Conservation (phyloP, 108 stramenopile species). For the Cylindrotheca fusiformis region DNA sequence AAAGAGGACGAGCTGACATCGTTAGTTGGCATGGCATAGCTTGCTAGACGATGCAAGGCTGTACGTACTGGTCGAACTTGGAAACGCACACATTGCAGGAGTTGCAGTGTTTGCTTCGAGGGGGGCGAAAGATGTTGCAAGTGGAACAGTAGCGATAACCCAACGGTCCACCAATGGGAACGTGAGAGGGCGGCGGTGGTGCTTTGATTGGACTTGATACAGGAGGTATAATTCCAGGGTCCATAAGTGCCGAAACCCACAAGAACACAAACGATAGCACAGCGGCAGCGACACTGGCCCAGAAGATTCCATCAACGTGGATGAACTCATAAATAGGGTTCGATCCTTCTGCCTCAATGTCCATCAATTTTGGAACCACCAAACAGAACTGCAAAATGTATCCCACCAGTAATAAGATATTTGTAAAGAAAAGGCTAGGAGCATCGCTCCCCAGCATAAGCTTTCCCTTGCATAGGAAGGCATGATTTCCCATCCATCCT, state of each 20-base stretch:
- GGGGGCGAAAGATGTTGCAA: constrained; percentile 87
- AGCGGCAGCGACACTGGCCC: constrained; percentile 32
- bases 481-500: constrained; percentile 88
- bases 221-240: constrained; percentile 84
- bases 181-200: constrained; percentile 46
- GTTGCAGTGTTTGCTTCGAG: constrained; percentile 93
- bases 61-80: constrained; percentile 89
- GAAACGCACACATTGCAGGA: constrained; percentile 91
- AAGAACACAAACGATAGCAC: constrained; percentile 43
- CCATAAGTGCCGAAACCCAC: constrained; percentile 73
- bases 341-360: constrained; percentile 26
- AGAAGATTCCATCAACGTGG: constrained; percentile 22
- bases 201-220: constrained; percentile 66
- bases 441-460: constrained; percentile 85
- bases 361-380: constrained; percentile 43
- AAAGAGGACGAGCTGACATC: background rate
- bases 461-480: constrained; percentile 80
- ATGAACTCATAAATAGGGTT: background rate
- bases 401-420: constrained; percentile 51
- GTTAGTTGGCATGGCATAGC: too few species aligned
- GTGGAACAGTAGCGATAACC: constrained; percentile 87
- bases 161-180: constrained; percentile 68
- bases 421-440: constrained; percentile 74
- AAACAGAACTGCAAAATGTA: constrained; percentile 45
- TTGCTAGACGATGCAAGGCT: too few species aligned